These are phyloP conservation scores for Brassica carinata DNA, from an alignment of 345 rosid species.

Conservation along the genomic window DNA sequence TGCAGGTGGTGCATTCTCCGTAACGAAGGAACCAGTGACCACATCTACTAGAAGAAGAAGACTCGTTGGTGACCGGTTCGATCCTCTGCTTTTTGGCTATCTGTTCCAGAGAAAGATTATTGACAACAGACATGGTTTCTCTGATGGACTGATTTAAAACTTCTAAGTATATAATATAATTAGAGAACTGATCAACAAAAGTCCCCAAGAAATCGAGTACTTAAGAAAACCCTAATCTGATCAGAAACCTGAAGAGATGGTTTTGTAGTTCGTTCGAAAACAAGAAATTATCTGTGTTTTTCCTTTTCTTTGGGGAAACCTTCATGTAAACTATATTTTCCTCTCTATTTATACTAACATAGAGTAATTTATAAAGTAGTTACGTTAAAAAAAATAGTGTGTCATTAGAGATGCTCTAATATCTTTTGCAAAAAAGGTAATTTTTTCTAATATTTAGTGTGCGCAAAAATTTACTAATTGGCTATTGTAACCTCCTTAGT, in stretches of 20 bases:
- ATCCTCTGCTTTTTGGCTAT: conserved; percentile 1
- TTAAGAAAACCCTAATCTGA: background rate
- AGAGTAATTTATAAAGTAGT: too few relatives aligned
- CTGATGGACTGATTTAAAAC: background rate
- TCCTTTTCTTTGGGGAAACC: background rate
- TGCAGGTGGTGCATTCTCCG: background rate
- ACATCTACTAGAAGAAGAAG: background rate
- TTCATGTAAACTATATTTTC: too few relatives aligned
- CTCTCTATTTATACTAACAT: too few relatives aligned
- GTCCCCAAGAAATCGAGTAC: background rate
- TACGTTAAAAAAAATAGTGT: too few relatives aligned
- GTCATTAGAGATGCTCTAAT: too few relatives aligned
- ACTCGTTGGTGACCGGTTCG: background rate
- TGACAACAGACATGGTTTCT: background rate
- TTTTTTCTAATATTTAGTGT: too few relatives aligned
- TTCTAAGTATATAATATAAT: too few relatives aligned
- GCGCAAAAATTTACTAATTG: too few relatives aligned
- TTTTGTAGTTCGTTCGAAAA: background rate
- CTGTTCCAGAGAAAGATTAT: background rate
- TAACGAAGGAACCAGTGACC: conserved; percentile 1
- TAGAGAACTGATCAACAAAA: background rate
- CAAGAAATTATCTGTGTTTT: background rate
- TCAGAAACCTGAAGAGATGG: background rate
- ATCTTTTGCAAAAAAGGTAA: too few relatives aligned
- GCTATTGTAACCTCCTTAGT: too few relatives aligned